These are phyloP conservation scores for Hypoxylon sp. DNA, from an alignment of 2,329 filamentous ascomycete species.

Conservation along the genomic window DNA sequence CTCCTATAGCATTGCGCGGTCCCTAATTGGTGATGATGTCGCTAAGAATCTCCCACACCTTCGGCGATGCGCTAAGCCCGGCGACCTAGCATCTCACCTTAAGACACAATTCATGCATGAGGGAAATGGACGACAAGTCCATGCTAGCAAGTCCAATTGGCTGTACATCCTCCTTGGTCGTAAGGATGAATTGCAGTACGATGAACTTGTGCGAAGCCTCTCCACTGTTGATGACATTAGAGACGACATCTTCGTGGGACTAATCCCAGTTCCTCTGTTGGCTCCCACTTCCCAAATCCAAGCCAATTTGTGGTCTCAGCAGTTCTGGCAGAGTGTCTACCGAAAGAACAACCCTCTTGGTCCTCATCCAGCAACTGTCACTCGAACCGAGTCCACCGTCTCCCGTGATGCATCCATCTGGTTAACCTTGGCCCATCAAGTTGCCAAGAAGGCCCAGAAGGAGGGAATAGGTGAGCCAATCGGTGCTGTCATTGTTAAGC, in stretches of 20 bases:
- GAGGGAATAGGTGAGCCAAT: slow-evolving; percentile 76
- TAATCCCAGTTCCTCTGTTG: slow-evolving; percentile 78
- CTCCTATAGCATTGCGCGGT: slow-evolving; percentile 67
- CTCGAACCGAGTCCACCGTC: slow-evolving; percentile 78
- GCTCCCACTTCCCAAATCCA: slow-evolving; percentile 83
- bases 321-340: slow-evolving; percentile 89
- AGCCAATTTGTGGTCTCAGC: slow-evolving; percentile 79
- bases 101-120: slow-evolving; percentile 74
- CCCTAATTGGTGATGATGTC: slow-evolving; percentile 71
- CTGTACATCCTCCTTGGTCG: slow-evolving; percentile 72
- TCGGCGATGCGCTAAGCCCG: slow-evolving; percentile 80
- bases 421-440: slow-evolving; percentile 76
- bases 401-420: slow-evolving; percentile 74
- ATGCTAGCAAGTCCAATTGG: slow-evolving; percentile 72
- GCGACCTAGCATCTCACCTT: slow-evolving; percentile 76
- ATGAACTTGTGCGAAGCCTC: slow-evolving; percentile 67
- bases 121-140: slow-evolving; percentile 69
- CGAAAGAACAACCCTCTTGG: slow-evolving; percentile 90
- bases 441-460: slow-evolving; percentile 71
- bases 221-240: slow-evolving; percentile 66
- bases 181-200: slow-evolving; percentile 65
- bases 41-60: slow-evolving; percentile 79
- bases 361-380: slow-evolving; percentile 82
- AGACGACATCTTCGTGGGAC: slow-evolving; percentile 70
- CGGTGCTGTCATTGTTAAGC: slow-evolving; percentile 82